phyloP scores from a whole-genome alignment of 164 flowering plant genomes.

The Tetrastigma voinierianum region DNA sequence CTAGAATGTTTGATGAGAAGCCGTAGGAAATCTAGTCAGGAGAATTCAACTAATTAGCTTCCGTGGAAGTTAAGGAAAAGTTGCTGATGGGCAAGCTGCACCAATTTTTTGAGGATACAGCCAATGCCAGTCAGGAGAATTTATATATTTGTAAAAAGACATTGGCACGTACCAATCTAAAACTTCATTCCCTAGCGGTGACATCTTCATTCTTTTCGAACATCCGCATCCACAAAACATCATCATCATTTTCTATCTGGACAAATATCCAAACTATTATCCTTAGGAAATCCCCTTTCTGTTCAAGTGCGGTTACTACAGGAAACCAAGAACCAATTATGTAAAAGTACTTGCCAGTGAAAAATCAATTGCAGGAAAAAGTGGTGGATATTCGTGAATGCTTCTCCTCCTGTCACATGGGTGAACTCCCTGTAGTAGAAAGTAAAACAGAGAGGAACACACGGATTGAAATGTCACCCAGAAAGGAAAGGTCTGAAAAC shows the following conservation, averaged over 20 bases:
- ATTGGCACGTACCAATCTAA: conserved; percentile 56
- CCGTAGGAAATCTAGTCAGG: no score
- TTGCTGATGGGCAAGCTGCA: no score
- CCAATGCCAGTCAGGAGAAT: background rate
- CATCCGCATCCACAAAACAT: conserved; percentile 73
- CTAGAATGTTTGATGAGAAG: no score
- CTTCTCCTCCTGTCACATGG: conserved; percentile 90
- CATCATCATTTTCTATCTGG: conserved; percentile 84
- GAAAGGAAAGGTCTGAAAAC: background rate
- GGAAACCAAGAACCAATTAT: background rate
- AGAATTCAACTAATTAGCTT: no score
- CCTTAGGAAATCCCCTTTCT: background rate
- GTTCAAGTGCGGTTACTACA: background rate
- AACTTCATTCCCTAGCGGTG: conserved; percentile 77
- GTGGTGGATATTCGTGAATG: conserved; percentile 56
- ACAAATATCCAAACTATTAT: conserved; percentile 12
- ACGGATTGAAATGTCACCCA: background rate
- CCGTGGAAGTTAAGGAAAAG: no score
- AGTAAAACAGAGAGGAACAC: background rate
- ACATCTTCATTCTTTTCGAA: conserved; percentile 67
- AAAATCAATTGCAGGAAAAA: conserved; percentile 94
- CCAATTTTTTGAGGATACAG: no score
- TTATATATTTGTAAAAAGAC: background rate
- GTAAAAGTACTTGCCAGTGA: conserved; percentile 58
- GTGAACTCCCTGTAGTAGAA: conserved; percentile 71